Conservation (phyloP, 805 yeast genomes). For the Blastobotrys chiropterorum region DNA sequence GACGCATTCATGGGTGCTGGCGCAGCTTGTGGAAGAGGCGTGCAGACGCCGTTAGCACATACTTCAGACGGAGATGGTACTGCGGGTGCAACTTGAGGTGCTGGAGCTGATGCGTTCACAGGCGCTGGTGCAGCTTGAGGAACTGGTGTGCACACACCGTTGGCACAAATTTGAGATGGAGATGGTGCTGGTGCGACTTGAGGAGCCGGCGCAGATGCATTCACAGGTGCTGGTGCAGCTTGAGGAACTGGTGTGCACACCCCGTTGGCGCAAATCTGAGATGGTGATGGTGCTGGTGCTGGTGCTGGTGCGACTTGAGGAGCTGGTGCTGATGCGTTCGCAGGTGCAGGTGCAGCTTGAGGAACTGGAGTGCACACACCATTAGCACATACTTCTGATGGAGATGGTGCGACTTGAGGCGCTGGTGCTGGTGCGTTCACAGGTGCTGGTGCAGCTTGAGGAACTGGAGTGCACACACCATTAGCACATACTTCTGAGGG, state of each 20-base stretch:
- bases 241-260: not conserved
- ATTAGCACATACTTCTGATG: not conserved
- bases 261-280: not conserved
- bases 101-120: not conserved
- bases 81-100: not conserved
- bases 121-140: not conserved
- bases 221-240: not conserved
- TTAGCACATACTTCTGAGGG: not conserved
- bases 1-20: not conserved
- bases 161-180: not conserved
- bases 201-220: not conserved
- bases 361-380: constrained; percentile 4
- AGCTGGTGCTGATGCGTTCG: not conserved
- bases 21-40: constrained; percentile 3
- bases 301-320: not conserved
- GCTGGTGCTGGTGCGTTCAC: not conserved
- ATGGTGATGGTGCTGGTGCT: not conserved
- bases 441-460: not conserved
- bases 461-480: not conserved
- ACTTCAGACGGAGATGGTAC: not conserved
- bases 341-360: constrained; percentile 1
- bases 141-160: not conserved
- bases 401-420: not conserved
- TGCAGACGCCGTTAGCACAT: not conserved
- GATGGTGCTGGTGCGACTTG: not conserved